phyloP scores from a whole-genome alignment of 352 stramenopile species.

The Pythium sukuiense region DNA sequence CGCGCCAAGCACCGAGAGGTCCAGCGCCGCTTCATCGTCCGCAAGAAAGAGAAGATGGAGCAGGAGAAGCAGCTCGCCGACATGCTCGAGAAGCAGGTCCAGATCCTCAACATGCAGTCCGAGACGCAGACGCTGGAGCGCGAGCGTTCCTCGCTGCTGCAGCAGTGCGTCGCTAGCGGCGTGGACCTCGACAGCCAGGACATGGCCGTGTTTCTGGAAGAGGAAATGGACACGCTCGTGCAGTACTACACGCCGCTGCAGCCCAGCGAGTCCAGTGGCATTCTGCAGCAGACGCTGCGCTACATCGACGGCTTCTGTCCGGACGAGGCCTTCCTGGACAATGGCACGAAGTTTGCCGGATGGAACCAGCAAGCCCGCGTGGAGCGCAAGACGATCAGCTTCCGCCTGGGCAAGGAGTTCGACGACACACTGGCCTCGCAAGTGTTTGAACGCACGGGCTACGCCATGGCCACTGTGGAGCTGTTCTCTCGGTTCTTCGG shows the following conservation, averaged over 20 bases:
- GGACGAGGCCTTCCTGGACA: constrained; percentile 29
- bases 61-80: constrained; percentile 28
- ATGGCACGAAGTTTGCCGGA: constrained; percentile 17
- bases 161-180: constrained; percentile 31
- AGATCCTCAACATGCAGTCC: constrained; percentile 19
- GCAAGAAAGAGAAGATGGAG: constrained; percentile 28
- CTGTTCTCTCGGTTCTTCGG: constrained; percentile 32
- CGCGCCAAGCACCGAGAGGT: constrained; percentile 36
- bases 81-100: constrained; percentile 28
- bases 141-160: constrained; percentile 25
- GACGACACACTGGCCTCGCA: constrained; percentile 10
- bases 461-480: constrained; percentile 22
- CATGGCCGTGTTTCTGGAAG: constrained; percentile 28
- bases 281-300: constrained; percentile 31
- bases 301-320: constrained; percentile 35
- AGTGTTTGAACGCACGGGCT: constrained; percentile 27
- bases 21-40: constrained; percentile 32
- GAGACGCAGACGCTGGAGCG: constrained; percentile 27
- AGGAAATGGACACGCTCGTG: constrained; percentile 29
- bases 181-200: constrained; percentile 29
- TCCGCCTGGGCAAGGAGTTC: constrained; percentile 28
- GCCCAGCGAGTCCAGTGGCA: constrained; percentile 24
- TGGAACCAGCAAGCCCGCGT: constrained; percentile 31
- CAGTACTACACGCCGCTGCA: constrained; percentile 30
- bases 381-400: constrained; percentile 32